Conservation (phyloP, 306 rosid genomes). For the Rosa lucieae region DNA sequence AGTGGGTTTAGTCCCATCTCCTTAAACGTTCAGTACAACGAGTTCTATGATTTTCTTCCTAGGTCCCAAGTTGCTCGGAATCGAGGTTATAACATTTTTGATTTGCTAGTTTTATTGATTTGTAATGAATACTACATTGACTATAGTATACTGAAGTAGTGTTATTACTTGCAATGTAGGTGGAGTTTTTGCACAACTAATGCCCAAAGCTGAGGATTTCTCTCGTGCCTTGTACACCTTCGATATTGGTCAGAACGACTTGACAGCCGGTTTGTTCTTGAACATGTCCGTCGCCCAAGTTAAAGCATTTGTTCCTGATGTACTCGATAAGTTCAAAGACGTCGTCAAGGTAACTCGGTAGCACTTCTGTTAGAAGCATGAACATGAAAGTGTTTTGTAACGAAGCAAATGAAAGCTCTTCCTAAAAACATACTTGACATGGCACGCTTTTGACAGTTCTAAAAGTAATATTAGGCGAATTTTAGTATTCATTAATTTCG, state of each 20-base stretch:
- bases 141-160: background rate
- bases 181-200: constrained; percentile 32
- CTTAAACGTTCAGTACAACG: constrained; percentile 51
- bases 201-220: constrained; percentile 35
- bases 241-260: constrained; percentile 58
- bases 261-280: constrained; percentile 44
- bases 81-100: constrained; percentile 25
- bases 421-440: background rate
- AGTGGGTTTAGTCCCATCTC: constrained; percentile 76
- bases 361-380: background rate
- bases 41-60: constrained; percentile 55
- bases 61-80: constrained; percentile 45
- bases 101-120: background rate
- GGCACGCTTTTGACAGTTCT: background rate
- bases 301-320: constrained; percentile 43
- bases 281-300: constrained; percentile 45
- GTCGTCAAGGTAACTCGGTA: constrained; percentile 40
- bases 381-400: background rate
- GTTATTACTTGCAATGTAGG: constrained; percentile 18
- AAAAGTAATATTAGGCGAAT: background rate
- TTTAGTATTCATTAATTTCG: background rate
- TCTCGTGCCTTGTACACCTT: constrained; percentile 39
- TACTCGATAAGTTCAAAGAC: constrained; percentile 45
- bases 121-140: background rate
- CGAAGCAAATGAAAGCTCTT: background rate